Percentiles rank a stretch among this genome's conserved stretches.
Conservation (phyloP, 2,329 filamentous ascomycete species). For the Botryotinia calthae region DNA sequence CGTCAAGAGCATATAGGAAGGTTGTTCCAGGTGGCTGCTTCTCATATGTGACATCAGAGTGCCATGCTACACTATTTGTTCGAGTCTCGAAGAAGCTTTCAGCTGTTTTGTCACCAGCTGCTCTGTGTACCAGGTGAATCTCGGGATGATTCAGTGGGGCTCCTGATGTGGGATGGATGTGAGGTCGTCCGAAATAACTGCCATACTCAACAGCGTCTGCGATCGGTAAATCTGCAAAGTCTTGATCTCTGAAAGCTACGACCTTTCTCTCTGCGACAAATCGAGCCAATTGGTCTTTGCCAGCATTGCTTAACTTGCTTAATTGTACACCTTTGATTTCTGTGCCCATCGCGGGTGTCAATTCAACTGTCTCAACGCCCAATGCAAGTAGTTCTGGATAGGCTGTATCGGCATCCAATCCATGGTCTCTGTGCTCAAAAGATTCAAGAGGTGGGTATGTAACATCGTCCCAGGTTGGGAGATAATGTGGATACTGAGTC, state of each 20-base stretch:
- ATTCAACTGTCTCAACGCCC: conserved; percentile 52
- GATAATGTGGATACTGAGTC: conserved; percentile 51
- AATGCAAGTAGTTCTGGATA: conserved; percentile 66
- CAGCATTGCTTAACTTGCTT: conserved; percentile 62
- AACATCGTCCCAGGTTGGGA: conserved; percentile 65
- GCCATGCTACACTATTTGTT: conserved; percentile 83
- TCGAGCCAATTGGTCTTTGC: conserved; percentile 74
- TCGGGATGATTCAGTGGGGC: conserved; percentile 71
- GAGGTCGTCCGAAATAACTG: conserved; percentile 75
- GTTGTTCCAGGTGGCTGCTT: conserved; percentile 85
- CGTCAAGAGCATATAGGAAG: conserved; percentile 84
- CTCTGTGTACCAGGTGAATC: conserved; percentile 75
- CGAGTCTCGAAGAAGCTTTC: conserved; percentile 64
- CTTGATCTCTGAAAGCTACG: conserved; percentile 73
- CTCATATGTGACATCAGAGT: conserved; percentile 86
- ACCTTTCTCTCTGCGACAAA: conserved; percentile 76
- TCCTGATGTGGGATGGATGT: conserved; percentile 78
- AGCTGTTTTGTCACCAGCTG: conserved; percentile 59
- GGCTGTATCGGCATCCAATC: conserved; percentile 67
- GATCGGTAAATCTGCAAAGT: conserved; percentile 69
- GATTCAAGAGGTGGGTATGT: conserved; percentile 63
- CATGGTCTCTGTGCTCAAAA: conserved; percentile 73
- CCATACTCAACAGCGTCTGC: conserved; percentile 66
- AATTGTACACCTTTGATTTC: conserved; percentile 71
- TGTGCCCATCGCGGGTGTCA: conserved; percentile 72